Evolutionary conservation across 352 stramenopile species (phyloP), one percentile per base, ranked within the genome.

Genomic region (Phytophthora agathidicida): DNA sequence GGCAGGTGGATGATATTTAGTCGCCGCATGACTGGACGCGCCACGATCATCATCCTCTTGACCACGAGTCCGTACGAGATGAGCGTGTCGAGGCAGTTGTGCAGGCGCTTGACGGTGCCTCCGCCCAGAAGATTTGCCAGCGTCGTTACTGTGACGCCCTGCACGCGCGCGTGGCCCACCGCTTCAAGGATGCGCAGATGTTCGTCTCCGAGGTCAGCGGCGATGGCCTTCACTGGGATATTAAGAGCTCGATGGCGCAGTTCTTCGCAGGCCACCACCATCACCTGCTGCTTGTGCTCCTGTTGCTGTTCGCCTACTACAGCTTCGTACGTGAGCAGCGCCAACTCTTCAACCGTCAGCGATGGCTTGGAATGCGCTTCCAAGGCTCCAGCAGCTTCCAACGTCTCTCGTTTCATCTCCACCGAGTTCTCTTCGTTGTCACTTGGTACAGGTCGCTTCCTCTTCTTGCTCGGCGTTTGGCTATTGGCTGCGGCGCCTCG

Each of bases 1-100:
- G 84, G 84, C 43, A 94, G 44, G 47, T 94, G 84, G 39, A 94
- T 73, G 20, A 94, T 92, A 39, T 94, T 94, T 36, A 94, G 60
- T 4, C 82, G 79, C 0, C 78, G 61, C 76, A 91, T 91, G 0
- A 50, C 46, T 24, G 82, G 82, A 16, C 65, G 67, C 2, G 69
- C 56, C 31, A 91, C 82, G 51, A 94, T 89, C 73, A 94, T 80
- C 71, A 93, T 89, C 60, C 84, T 65, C 69, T 94, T 94, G 32
- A 92, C 77, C 28, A 94, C 80, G 20, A 94, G 48, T 23, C 72
- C 73, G 61, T 91, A 88, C 43, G 84, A 94, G 10, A 94, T 73
- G 3, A 94, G 65, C 58, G 77, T 91, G 52, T 94, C 84, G 16
- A 94, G 71, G 19, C 61, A 83, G 44, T 83, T 92, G 65, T 94